Conservation (phyloP, 2,329 filamentous ascomycete genomes). For the Aphanocladium album region DNA sequence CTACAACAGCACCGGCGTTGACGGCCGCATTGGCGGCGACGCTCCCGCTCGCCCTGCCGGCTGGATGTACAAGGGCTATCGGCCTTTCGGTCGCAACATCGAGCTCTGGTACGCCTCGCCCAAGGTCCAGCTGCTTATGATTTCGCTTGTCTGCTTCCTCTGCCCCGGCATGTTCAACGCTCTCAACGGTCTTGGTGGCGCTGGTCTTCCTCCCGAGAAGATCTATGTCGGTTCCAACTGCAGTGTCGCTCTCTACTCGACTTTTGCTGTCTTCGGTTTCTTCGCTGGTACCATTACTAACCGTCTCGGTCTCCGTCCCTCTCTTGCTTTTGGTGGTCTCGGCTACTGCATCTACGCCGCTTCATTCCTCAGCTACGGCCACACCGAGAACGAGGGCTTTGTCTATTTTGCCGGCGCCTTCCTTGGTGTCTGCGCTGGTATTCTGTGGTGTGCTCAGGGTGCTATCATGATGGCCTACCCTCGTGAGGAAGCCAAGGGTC, state of each 20-base stretch:
- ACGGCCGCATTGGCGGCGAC: neutral
- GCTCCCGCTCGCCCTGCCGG: constrained; percentile 36
- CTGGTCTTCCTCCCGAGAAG: constrained; percentile 39
- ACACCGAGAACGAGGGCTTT: constrained; percentile 63
- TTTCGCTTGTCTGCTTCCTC: constrained; percentile 51
- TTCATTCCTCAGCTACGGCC: constrained; percentile 65
- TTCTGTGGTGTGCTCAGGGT: constrained; percentile 79
- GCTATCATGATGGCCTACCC: constrained; percentile 91
- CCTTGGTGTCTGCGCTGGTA: constrained; percentile 71
- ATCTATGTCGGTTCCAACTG: constrained; percentile 30
- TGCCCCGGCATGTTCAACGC: constrained; percentile 73
- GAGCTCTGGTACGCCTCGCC: constrained; percentile 70
- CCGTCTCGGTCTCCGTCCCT: constrained; percentile 63
- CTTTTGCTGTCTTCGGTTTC: constrained; percentile 63
- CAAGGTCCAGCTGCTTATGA: constrained; percentile 64
- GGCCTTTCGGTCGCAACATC: constrained; percentile 40
- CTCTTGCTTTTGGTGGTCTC: constrained; percentile 66
- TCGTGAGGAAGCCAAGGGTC: constrained; percentile 72
- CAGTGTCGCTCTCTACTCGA: constrained; percentile 65
- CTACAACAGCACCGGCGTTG: constrained; percentile 13
- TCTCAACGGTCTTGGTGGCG: constrained; percentile 59
- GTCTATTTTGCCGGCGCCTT: constrained; percentile 72
- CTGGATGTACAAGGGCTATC: constrained; percentile 65
- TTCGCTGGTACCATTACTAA: constrained; percentile 76
- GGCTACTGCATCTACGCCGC: constrained; percentile 73